These are phyloP conservation scores for Exidia glandulosa DNA, from an alignment of 768 basidiomycete genomes.

Conservation along the genomic window DNA sequence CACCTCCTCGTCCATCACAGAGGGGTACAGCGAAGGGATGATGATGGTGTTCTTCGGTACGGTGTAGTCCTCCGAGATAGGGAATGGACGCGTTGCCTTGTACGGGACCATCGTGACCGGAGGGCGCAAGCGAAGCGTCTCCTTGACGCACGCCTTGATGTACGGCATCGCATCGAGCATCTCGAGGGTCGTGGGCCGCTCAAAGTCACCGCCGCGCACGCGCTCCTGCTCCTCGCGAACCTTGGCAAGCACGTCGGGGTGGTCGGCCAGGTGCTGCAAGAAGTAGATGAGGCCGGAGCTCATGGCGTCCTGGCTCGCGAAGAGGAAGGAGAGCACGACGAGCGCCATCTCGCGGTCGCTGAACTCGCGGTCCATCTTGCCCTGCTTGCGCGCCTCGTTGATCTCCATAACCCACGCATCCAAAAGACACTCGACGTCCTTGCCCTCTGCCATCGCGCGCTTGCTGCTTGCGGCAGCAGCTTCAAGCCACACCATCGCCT, in stretches of 20 bases:
- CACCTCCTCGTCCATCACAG: conserved; percentile 78
- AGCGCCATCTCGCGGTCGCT: conserved; percentile 92
- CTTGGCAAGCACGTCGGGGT: conserved; percentile 80
- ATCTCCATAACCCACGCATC: conserved; percentile 85
- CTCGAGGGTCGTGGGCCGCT: conserved; percentile 73
- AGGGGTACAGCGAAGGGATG: conserved; percentile 88
- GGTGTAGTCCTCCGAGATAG: conserved; percentile 83
- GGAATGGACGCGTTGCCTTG: conserved; percentile 78
- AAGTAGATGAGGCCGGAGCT: conserved; percentile 90
- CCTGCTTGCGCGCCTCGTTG: conserved; percentile 33
- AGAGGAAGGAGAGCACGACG: conserved; percentile 93
- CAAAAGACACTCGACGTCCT: conserved; percentile 77
- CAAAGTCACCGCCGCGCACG: conserved; percentile 66
- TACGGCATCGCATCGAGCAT: conserved; percentile 90
- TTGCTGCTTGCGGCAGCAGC: conserved; percentile 74
- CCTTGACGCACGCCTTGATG: conserved; percentile 84
- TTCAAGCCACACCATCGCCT: conserved; percentile 68
- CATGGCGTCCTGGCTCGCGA: conserved; percentile 97
- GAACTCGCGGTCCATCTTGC: conserved; percentile 78
- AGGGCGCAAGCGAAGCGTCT: conserved; percentile 82
- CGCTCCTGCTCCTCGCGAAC: conserved; percentile 83
- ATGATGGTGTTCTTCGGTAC: conserved; percentile 89
- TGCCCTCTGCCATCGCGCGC: conserved; percentile 66
- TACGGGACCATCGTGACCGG: conserved; percentile 99
- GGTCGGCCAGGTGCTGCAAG: conserved; percentile 92